Evolutionary conservation across 73 alveolate genomes (phyloP).

Genomic region (Paramecium bursaria): DNA sequence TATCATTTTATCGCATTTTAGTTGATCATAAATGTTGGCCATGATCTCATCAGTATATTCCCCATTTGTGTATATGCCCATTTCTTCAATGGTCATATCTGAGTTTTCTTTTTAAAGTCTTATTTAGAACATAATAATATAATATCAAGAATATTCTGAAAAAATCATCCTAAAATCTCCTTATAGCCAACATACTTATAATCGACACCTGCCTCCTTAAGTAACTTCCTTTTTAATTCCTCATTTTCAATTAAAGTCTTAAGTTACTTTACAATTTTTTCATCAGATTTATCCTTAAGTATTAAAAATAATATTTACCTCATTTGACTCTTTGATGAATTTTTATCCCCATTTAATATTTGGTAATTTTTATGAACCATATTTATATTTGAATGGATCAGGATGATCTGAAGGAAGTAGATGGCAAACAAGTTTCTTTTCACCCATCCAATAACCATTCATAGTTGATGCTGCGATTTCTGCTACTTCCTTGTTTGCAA

Average conservation of each 20-base stretch:
- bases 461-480: conserved; percentile 93
- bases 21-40: no score
- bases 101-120: no score
- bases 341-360: conserved; percentile 70
- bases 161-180: no score
- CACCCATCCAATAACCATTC: conserved; percentile 90
- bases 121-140: no score
- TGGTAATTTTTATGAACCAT: conserved; percentile 82
- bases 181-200: conserved; percentile 93
- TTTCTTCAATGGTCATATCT: no score
- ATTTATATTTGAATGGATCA: conserved; percentile 88
- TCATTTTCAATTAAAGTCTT: conserved; percentile 90
- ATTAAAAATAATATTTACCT: conserved; percentile 2
- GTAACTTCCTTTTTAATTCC: conserved; percentile 86
- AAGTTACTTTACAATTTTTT: conserved; percentile 81
- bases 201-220: conserved; percentile 88
- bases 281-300: conserved; percentile 80
- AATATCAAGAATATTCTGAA: no score
- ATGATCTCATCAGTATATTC: no score
- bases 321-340: conserved; percentile 40
- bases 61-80: no score
- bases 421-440: conserved; percentile 85
- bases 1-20: no score
- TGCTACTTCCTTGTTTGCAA: conserved; percentile 90
- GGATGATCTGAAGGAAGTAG: conserved; percentile 83